These are phyloP conservation scores for Zhuliangozyma parablackwelliae DNA, from an alignment of 1,139 yeast species.

Conservation along the genomic window DNA sequence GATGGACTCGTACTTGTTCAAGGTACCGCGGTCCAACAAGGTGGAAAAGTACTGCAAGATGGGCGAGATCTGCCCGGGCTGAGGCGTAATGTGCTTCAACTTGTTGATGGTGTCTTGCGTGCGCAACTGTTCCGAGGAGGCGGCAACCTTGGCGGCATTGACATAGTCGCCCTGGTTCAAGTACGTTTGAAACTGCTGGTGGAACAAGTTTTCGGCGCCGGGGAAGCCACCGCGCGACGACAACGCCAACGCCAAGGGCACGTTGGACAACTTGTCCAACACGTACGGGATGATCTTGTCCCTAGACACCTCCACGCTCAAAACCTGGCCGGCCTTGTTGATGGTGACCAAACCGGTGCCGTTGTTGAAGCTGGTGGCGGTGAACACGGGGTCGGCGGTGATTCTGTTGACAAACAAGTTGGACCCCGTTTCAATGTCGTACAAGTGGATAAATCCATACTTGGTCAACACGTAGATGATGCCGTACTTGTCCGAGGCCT, in stretches of 20 bases:
- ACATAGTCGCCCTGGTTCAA: slow-evolving; percentile 83
- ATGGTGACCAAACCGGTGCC: slow-evolving; percentile 86
- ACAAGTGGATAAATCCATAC: slow-evolving; percentile 93
- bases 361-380: slow-evolving; percentile 72
- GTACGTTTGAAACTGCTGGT: slow-evolving; percentile 85
- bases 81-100: slow-evolving; percentile 87
- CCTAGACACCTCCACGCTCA: slow-evolving; percentile 85
- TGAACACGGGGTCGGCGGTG: slow-evolving; percentile 93
- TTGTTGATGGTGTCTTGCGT: slow-evolving; percentile 93
- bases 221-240: slow-evolving; percentile 96
- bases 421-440: slow-evolving; percentile 88
- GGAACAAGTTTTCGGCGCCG: slow-evolving; percentile 91
- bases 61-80: slow-evolving; percentile 94
- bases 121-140: slow-evolving; percentile 89
- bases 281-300: slow-evolving; percentile 87
- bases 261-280: slow-evolving; percentile 79
- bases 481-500: slow-evolving; percentile 82
- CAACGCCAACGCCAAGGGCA: slow-evolving; percentile 78
- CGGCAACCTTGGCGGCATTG: slow-evolving; percentile 95
- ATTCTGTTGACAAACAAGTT: slow-evolving; percentile 95
- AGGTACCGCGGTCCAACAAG: slow-evolving; percentile 84
- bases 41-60: slow-evolving; percentile 90
- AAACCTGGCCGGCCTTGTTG: slow-evolving; percentile 92
- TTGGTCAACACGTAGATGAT: slow-evolving; percentile 86
- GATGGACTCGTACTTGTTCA: slow-evolving; percentile 89